A percentile compares a stretch with the other conserved stretches of the same genome.
phyloP scores from a whole-genome alignment of 2,329 filamentous ascomycete genomes.

The Colletotrichum sp. region DNA sequence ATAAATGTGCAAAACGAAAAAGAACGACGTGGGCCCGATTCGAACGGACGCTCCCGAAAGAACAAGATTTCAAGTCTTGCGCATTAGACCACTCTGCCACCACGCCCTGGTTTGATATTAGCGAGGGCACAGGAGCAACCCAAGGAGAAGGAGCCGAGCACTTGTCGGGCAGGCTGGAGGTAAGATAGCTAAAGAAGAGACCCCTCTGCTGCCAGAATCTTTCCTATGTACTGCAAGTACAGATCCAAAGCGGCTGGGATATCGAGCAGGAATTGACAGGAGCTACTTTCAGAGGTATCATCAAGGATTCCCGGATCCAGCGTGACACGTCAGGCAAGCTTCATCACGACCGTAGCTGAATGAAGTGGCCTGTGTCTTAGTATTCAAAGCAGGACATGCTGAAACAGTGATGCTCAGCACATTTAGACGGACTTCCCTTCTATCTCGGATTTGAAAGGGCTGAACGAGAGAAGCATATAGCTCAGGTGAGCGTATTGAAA shows the following conservation, averaged over 20 bases:
- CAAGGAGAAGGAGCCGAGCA: neutral
- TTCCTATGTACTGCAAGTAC: neutral
- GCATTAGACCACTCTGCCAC: neutral
- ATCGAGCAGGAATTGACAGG: neutral
- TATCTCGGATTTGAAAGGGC: neutral
- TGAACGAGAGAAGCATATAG: neutral
- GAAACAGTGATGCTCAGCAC: neutral
- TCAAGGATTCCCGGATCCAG: neutral
- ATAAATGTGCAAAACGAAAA: neutral
- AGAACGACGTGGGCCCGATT: slow-evolving; percentile 28
- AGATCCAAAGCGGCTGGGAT: neutral
- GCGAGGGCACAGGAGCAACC: neutral
- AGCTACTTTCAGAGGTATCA: neutral
- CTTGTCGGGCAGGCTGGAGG: neutral
- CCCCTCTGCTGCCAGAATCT: neutral
- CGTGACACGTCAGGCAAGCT: neutral
- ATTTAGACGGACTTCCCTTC: neutral
- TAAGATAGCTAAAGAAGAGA: neutral
- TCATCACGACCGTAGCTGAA: neutral
- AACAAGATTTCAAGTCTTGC: slow-evolving; percentile 31
- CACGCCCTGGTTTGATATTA: neutral
- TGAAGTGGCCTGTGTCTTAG: neutral
- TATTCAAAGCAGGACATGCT: neutral
- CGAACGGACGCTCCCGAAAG: slow-evolving; percentile 31
- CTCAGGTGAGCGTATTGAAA: neutral